phyloP scores from a whole-genome alignment of 2,329 filamentous ascomycete genomes.

The Fusarium sublunatum region DNA sequence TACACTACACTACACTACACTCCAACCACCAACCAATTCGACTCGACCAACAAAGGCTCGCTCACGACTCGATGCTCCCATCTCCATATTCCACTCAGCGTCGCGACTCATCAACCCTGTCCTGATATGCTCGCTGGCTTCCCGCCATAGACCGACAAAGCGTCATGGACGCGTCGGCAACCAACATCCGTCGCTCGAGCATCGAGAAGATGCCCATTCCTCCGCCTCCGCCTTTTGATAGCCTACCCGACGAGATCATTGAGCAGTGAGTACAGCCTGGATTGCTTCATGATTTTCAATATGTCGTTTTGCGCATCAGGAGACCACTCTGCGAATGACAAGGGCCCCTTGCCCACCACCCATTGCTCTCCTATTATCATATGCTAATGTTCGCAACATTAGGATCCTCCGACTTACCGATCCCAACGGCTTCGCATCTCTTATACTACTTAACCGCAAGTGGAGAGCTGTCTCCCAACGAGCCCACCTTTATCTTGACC shows the following conservation, averaged over 20 bases:
- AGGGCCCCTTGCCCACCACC: not conserved
- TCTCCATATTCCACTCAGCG: constrained; percentile 1
- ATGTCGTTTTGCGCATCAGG: not conserved
- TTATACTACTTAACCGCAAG: constrained; percentile 72
- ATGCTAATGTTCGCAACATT: constrained; percentile 33
- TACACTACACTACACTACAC: not conserved
- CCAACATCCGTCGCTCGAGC: constrained; percentile 49
- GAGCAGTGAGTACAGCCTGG: constrained; percentile 65
- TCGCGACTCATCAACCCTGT: constrained; percentile 8
- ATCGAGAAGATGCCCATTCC: constrained; percentile 50
- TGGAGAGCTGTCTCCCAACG: constrained; percentile 74
- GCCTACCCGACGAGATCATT: constrained; percentile 75
- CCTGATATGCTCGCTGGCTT: constrained; percentile 42
- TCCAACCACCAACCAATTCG: constrained; percentile 22
- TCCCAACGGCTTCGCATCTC: constrained; percentile 73
- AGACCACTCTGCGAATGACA: not conserved
- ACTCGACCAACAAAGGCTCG: constrained; percentile 16
- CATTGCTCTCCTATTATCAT: constrained; percentile 3
- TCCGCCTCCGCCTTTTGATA: constrained; percentile 60
- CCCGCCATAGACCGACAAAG: constrained; percentile 41
- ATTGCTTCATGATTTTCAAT: constrained; percentile 1
- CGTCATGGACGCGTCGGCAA: constrained; percentile 49
- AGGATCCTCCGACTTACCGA: constrained; percentile 72
- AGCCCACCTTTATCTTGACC: constrained; percentile 70
- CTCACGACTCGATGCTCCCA: not conserved